These are phyloP conservation scores for Gossypium arboreum DNA, from an alignment of 345 rosid species.

Conservation along the genomic window DNA sequence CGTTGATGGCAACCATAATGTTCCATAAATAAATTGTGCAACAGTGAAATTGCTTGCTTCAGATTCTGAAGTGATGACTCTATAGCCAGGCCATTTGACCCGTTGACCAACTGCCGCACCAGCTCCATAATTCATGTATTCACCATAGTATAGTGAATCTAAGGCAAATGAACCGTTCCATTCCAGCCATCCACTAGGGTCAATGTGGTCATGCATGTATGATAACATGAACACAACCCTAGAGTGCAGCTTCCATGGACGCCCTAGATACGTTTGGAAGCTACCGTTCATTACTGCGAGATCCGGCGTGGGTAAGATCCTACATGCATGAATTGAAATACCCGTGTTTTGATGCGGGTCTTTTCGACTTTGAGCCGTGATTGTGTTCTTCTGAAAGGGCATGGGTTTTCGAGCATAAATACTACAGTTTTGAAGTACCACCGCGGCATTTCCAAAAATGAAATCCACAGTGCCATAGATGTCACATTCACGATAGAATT, in stretches of 20 bases:
- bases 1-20: conserved; percentile 93
- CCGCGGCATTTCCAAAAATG: conserved; percentile 92
- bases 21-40: conserved; percentile 73
- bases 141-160: conserved; percentile 85
- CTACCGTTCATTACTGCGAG: conserved; percentile 44
- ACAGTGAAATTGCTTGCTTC: conserved; percentile 87
- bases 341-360: conserved; percentile 93
- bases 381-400: conserved; percentile 74
- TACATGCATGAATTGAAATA: conserved; percentile 84
- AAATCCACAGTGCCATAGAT: conserved; percentile 92
- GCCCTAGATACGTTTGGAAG: conserved; percentile 70
- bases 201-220: conserved; percentile 66
- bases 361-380: conserved; percentile 89
- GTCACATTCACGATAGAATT: conserved; percentile 83
- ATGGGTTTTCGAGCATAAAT: conserved; percentile 81
- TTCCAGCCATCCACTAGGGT: conserved; percentile 92
- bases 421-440: conserved; percentile 84
- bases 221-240: conserved; percentile 72
- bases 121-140: conserved; percentile 84
- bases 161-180: conserved; percentile 78
- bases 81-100: conserved; percentile 81
- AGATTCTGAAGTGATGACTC: conserved; percentile 53
- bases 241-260: conserved; percentile 93
- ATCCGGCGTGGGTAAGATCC: conserved; percentile 52
- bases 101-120: conserved; percentile 60